Percentiles rank a stretch among this genome's conserved stretches.
Evolutionary conservation across 75 land plant genomes (phyloP).

Genomic region (Cryptomeria japonica): DNA sequence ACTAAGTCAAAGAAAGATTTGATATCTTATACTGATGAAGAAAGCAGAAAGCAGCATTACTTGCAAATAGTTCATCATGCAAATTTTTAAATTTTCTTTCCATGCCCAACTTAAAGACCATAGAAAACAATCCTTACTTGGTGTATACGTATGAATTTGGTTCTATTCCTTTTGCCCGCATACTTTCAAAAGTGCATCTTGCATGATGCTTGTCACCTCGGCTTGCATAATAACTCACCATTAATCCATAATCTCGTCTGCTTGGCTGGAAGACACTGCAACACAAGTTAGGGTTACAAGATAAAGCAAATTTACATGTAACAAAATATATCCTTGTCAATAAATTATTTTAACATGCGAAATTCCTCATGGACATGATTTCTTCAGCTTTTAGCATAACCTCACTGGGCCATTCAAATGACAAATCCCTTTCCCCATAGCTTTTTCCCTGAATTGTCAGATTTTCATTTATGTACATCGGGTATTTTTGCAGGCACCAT

Average conservation of each 20-base stretch:
- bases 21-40: background rate
- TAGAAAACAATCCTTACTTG: slow-evolving; percentile 45
- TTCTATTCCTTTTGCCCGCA: slow-evolving; percentile 92
- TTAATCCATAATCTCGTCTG: slow-evolving; percentile 78
- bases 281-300: slow-evolving; percentile 1
- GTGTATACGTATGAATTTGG: slow-evolving; percentile 83
- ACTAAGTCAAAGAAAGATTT: background rate
- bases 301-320: background rate
- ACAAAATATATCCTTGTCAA: background rate
- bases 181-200: slow-evolving; percentile 83
- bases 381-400: background rate
- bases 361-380: background rate
- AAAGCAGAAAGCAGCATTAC: background rate
- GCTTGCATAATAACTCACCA: slow-evolving; percentile 88
- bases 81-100: background rate
- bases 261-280: slow-evolving; percentile 59
- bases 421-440: background rate
- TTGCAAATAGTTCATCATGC: background rate
- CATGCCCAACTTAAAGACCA: background rate
- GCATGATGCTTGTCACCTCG: slow-evolving; percentile 96
- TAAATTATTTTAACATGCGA: background rate
- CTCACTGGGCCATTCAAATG: background rate
- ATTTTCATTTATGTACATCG: background rate
- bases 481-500: background rate
- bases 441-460: background rate